Percentiles rank a stretch among this genome's conserved stretches.
Evolutionary conservation across 345 rosid genomes (phyloP).

Genomic region (Sisymbrium altissimum): DNA sequence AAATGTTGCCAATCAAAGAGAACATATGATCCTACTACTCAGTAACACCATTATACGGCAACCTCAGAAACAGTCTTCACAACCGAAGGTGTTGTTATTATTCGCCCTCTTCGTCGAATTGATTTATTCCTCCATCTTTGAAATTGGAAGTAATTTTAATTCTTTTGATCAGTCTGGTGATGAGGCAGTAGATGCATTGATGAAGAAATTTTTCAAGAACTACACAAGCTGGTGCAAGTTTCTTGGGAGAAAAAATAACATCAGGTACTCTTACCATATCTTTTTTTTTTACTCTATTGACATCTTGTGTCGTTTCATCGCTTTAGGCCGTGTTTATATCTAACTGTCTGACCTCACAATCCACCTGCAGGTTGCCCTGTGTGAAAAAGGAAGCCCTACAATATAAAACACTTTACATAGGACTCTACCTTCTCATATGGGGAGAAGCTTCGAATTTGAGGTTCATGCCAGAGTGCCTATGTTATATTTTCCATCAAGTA

Average conservation of each 20-base stretch:
- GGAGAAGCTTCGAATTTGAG: slow-evolving; percentile 97
- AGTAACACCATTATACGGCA: slow-evolving; percentile 64
- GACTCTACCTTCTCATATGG: slow-evolving; percentile 96
- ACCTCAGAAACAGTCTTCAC: slow-evolving; percentile 48
- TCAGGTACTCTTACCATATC: slow-evolving; percentile 42
- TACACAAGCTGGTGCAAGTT: slow-evolving; percentile 91
- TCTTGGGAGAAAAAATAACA: slow-evolving; percentile 69
- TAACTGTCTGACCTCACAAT: slow-evolving; percentile 21
- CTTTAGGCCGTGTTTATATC: slow-evolving; percentile 10
- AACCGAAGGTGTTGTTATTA: slow-evolving; percentile 48
- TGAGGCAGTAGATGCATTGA: slow-evolving; percentile 69
- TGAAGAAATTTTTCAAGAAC: slow-evolving; percentile 84
- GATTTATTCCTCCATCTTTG: slow-evolving; percentile 2
- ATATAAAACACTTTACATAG: slow-evolving; percentile 74
- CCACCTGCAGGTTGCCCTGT: slow-evolving; percentile 65
- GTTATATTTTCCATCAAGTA: slow-evolving; percentile 93
- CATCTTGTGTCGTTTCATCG: not conserved
- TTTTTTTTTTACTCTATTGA: not conserved
- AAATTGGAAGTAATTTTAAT: slow-evolving; percentile 20
- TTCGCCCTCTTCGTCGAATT: slow-evolving; percentile 5
- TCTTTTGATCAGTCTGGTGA: slow-evolving; percentile 55
- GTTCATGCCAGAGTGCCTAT: slow-evolving; percentile 91
- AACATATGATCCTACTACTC: slow-evolving; percentile 84
- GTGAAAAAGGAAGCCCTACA: slow-evolving; percentile 80
- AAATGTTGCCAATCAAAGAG: slow-evolving; percentile 89